A percentile compares a stretch with the other conserved stretches of the same genome.
phyloP scores from a whole-genome alignment of 1,139 yeast species.

The Entelexis paramagnoliae region DNA sequence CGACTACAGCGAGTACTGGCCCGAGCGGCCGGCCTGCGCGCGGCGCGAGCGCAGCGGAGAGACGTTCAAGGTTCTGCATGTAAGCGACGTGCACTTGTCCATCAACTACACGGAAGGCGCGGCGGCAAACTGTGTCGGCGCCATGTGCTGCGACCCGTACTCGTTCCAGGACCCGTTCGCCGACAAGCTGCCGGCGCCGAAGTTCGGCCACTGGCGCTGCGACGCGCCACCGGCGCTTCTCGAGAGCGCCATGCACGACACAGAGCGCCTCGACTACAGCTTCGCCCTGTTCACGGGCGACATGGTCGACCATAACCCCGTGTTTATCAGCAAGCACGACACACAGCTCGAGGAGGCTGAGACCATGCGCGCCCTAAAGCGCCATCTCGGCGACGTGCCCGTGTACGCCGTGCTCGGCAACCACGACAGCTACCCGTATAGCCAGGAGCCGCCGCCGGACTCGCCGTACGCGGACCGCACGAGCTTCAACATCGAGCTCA shows the following conservation, averaged over 20 bases:
- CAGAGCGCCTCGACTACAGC: constrained; percentile 33
- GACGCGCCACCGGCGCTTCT: constrained; percentile 46
- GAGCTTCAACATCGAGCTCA: constrained; percentile 50
- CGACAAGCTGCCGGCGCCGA: constrained; percentile 43
- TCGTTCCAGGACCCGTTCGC: constrained; percentile 31
- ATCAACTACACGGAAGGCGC: constrained; percentile 47
- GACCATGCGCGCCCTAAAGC: constrained; percentile 46
- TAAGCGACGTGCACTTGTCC: constrained; percentile 56
- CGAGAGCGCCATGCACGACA: constrained; percentile 16
- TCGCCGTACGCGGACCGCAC: constrained; percentile 43
- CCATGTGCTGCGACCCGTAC: constrained; percentile 43
- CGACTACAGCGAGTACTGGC: constrained; percentile 39
- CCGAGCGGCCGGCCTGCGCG: constrained; percentile 33
- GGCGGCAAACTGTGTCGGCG: constrained; percentile 47
- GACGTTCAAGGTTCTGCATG: constrained; percentile 53
- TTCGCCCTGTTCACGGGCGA: constrained; percentile 64
- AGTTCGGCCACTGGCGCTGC: constrained; percentile 52
- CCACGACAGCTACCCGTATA: constrained; percentile 66
- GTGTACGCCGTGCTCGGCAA: constrained; percentile 60
- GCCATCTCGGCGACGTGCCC: constrained; percentile 44
- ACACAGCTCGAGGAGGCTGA: constrained; percentile 46
- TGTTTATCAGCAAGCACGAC: constrained; percentile 44
- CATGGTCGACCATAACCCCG: constrained; percentile 50
- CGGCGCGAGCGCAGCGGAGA: constrained; percentile 20
- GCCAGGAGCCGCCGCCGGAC: constrained; percentile 50